Percentiles rank a stretch among this genome's conserved stretches.
These are phyloP conservation scores for Boletus austroedulis DNA, from an alignment of 1,284 basidiomycete species.

Conservation along the genomic window DNA sequence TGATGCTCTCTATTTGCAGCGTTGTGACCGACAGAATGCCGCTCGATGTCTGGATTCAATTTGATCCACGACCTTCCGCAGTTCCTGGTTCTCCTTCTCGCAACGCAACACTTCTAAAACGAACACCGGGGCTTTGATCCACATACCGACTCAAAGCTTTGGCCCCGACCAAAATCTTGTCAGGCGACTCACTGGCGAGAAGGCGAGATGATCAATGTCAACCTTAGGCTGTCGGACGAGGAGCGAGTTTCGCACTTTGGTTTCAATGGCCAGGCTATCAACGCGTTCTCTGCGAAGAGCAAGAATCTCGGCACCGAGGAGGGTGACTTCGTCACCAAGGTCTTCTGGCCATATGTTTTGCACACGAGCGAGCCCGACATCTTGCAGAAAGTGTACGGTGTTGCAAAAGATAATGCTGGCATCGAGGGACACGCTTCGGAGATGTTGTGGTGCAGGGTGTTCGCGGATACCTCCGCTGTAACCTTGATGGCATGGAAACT, in stretches of 20 bases:
- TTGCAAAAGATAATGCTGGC: neutral
- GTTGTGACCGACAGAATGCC: neutral
- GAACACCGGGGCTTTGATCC: constrained; percentile 1
- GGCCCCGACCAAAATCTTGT: neutral
- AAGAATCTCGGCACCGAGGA: neutral
- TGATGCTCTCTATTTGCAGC: neutral
- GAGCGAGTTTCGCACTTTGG: constrained; percentile 2
- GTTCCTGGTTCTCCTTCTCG: neutral
- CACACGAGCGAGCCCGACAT: constrained; percentile 17
- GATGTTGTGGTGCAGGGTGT: neutral
- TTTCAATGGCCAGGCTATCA: neutral
- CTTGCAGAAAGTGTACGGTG: constrained; percentile 13
- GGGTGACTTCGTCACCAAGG: constrained; percentile 9
- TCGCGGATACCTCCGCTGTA: constrained; percentile 2
- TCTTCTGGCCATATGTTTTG: constrained; percentile 19
- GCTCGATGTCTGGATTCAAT: neutral
- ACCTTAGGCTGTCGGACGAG: neutral
- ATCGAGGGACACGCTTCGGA: neutral
- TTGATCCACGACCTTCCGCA: neutral
- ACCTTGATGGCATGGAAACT: constrained; percentile 50
- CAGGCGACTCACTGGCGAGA: neutral
- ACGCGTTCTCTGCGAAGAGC: constrained; percentile 4
- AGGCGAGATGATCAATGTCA: neutral
- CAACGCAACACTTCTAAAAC: neutral
- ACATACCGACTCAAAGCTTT: neutral